Evolutionary conservation across 2,329 filamentous ascomycete genomes (phyloP).

Genomic region (Stemphylium vesicarium): DNA sequence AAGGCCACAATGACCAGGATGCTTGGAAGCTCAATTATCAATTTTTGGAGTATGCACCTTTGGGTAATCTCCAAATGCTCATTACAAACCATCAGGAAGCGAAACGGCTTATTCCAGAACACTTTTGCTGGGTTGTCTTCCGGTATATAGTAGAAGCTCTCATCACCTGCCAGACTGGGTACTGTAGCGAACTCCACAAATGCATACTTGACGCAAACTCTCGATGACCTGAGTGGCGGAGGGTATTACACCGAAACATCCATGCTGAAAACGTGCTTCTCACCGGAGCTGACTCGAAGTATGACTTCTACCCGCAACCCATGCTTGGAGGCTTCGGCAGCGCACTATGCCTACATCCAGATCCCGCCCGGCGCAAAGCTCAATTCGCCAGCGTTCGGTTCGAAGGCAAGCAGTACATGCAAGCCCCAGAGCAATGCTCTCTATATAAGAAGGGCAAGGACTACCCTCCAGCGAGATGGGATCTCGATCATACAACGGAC

Average conservation of each 20-base stretch:
- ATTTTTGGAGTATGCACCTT: not conserved
- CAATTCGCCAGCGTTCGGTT: not conserved
- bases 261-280: constrained; percentile 3
- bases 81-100: not conserved
- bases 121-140: constrained; percentile 10
- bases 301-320: constrained; percentile 4
- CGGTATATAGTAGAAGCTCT: constrained; percentile 3
- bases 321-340: constrained; percentile 4
- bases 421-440: not conserved
- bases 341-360: not conserved
- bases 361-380: not conserved
- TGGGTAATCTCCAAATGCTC: not conserved
- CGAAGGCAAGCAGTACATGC: not conserved
- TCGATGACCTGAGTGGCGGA: not conserved
- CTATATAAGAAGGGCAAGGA: not conserved
- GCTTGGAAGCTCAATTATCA: not conserved
- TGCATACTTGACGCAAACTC: not conserved
- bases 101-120: constrained; percentile 3
- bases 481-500: not conserved
- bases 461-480: not conserved
- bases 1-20: not conserved
- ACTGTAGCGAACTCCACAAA: not conserved
- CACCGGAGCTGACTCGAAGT: not conserved
- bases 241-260: constrained; percentile 3
- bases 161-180: not conserved